Percentiles rank a stretch among this genome's conserved stretches.
These are phyloP conservation scores for Lachancea nothofagi DNA, from an alignment of 805 yeast species.

Conservation along the genomic window DNA sequence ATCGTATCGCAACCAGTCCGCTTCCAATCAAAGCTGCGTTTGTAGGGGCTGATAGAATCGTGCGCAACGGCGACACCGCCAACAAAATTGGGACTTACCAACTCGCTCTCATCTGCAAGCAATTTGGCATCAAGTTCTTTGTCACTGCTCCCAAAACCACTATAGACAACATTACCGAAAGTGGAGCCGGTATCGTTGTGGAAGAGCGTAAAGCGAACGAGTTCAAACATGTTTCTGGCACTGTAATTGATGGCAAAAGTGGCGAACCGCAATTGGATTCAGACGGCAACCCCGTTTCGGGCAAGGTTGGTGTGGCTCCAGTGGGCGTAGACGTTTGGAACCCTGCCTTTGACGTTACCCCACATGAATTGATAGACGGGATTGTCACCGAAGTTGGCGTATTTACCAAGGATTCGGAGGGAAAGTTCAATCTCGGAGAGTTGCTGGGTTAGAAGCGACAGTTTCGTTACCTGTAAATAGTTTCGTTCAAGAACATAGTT, in stretches of 20 bases:
- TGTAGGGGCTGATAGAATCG: slow-evolving; percentile 95
- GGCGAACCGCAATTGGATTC: slow-evolving; percentile 23
- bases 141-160: slow-evolving; percentile 97
- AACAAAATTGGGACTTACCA: slow-evolving; percentile 95
- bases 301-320: slow-evolving; percentile 76
- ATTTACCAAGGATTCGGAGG: slow-evolving; percentile 44
- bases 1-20: slow-evolving; percentile 44
- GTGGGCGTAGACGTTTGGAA: slow-evolving; percentile 87
- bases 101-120: slow-evolving; percentile 64
- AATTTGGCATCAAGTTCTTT: slow-evolving; percentile 67
- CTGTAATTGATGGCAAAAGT: slow-evolving; percentile 36
- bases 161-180: slow-evolving; percentile 58
- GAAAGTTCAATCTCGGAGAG: slow-evolving; percentile 43
- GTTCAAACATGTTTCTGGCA: slow-evolving; percentile 71
- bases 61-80: slow-evolving; percentile 90
- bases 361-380: slow-evolving; percentile 73
- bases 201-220: slow-evolving; percentile 85
- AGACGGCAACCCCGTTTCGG: slow-evolving; percentile 31
- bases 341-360: slow-evolving; percentile 94
- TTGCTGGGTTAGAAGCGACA: no score
- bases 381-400: slow-evolving; percentile 80
- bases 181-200: slow-evolving; percentile 73
- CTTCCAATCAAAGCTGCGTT: slow-evolving; percentile 82
- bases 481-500: no score
- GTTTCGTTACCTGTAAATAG: no score